phyloP scores from a whole-genome alignment of 768 basidiomycete genomes.

The Dacryopinax primogenitus region DNA sequence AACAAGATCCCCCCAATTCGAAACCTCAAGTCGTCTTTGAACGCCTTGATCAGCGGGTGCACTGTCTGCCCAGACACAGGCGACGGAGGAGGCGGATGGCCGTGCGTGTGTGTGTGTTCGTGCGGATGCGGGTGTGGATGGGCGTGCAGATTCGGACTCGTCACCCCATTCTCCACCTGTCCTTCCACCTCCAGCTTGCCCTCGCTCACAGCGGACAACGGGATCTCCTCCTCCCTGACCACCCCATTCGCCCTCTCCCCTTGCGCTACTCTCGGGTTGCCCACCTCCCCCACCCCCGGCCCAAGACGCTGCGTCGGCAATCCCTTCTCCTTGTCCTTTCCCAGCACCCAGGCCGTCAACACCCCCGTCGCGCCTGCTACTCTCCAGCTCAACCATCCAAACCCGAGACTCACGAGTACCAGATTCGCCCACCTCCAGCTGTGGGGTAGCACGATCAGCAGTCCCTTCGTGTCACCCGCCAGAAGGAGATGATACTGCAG shows the following conservation, averaged over 20 bases:
- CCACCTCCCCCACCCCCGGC: slow-evolving; percentile 14
- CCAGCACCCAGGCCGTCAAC: slow-evolving; percentile 42
- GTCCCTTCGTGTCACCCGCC: slow-evolving; percentile 68
- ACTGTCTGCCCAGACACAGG: no score
- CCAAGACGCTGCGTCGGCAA: slow-evolving; percentile 18
- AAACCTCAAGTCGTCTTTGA: no score
- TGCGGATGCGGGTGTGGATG: slow-evolving; percentile 33
- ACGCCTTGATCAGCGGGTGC: no score
- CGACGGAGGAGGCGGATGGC: background rate
- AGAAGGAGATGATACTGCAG: slow-evolving; percentile 83
- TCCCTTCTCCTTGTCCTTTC: slow-evolving; percentile 23
- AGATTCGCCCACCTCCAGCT: slow-evolving; percentile 69
- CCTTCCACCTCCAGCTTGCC: no score
- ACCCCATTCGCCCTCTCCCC: no score
- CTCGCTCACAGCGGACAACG: no score
- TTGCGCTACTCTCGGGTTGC: slow-evolving; percentile 23
- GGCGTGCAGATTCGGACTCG: no score
- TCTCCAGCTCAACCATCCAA: slow-evolving; percentile 66
- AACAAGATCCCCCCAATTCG: no score
- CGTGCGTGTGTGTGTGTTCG: slow-evolving; percentile 19
- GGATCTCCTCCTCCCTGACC: no score
- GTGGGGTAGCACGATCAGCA: slow-evolving; percentile 67
- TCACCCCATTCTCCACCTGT: no score
- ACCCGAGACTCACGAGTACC: slow-evolving; percentile 57
- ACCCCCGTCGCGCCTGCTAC: slow-evolving; percentile 64